Evolutionary conservation across 768 basidiomycete genomes (phyloP), one percentile per base, ranked within the genome.

Genomic region (Suillus cothurnatus): DNA sequence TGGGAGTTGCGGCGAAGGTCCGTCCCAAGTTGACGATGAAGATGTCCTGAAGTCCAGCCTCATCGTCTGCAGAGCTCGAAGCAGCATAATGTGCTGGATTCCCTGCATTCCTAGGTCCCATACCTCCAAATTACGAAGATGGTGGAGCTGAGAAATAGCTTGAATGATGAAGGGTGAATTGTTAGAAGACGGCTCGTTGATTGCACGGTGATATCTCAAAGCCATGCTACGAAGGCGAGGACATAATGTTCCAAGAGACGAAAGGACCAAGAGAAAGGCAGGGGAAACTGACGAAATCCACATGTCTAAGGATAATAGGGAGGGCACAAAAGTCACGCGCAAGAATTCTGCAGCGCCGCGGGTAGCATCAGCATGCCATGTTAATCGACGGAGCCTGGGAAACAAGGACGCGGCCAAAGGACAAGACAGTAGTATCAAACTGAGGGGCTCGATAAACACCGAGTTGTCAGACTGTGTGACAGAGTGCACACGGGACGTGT

Each of bases 301-400:
- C 5, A 49, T 2, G 12, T 23, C 5, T 23, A 49, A 14, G n/a
- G 11, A 1, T 23, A 26, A 12, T n/a, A 73, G 50, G 6, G 71
- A 14, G 21, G 72, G 68, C 19, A 73, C 70, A 15, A 73, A 73
- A 23, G 71, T 31, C 31, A 73, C 63, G 23, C 67, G 71, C 41
- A 73, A 39, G 47, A 73, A 68, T 26, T 71, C 71, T 1, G 69
- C 55, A 65, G 70, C 71, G 34, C 63, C 32, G 1, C 64, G 38
- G 62, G 74, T 71, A 21, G 67, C 60, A 34, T 63, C 55, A 14
- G 72, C 71, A 34, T 70, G 71, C 73, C 72, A 73, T 12, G 63
- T 66, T 15, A 73, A 38, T 28, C 63, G 61, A 4, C 34, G 68
- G 21, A 75, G 26, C 60, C 69, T 73, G 0, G 73, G 70, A 32